Conservation (phyloP, 306 rosid genomes). For the Sphenostylis stenocarpa region DNA sequence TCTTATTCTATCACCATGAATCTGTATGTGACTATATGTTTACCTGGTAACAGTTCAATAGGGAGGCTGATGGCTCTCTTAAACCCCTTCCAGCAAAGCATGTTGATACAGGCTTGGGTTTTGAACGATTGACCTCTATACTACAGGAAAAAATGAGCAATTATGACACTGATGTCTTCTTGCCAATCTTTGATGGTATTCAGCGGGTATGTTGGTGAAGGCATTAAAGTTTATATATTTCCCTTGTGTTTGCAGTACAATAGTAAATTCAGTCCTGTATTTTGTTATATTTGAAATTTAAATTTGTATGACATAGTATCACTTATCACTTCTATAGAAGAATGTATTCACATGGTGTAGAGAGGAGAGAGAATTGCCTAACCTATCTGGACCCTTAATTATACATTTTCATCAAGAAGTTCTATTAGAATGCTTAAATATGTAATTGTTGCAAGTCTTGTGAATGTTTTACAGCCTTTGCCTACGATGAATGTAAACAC, state of each 20-base stretch:
- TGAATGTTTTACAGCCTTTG: background rate
- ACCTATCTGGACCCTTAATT: background rate
- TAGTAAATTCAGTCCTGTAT: background rate
- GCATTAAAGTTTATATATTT: constrained; percentile 43
- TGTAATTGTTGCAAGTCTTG: background rate
- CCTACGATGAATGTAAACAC: background rate
- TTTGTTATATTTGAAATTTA: constrained; percentile 18
- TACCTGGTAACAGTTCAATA: constrained; percentile 61
- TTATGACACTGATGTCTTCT: constrained; percentile 90
- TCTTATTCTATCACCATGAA: background rate
- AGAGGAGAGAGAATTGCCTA: background rate
- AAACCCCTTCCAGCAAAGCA: constrained; percentile 92
- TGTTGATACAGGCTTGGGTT: constrained; percentile 97
- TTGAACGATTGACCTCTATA: constrained; percentile 87
- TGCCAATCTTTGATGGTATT: constrained; percentile 90
- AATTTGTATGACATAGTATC: background rate
- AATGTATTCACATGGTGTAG: background rate
- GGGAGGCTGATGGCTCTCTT: constrained; percentile 89
- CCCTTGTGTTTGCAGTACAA: background rate
- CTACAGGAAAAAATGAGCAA: constrained; percentile 94
- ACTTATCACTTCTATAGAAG: background rate
- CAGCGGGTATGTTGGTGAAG: constrained; percentile 71
- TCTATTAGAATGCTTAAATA: background rate
- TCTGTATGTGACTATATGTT: constrained; percentile 21
- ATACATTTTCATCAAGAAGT: background rate